Evolutionary conservation across 176 grass and related monocot genomes (phyloP), one percentile per base, ranked within the genome.

Genomic region (Aegilops tauschii): DNA sequence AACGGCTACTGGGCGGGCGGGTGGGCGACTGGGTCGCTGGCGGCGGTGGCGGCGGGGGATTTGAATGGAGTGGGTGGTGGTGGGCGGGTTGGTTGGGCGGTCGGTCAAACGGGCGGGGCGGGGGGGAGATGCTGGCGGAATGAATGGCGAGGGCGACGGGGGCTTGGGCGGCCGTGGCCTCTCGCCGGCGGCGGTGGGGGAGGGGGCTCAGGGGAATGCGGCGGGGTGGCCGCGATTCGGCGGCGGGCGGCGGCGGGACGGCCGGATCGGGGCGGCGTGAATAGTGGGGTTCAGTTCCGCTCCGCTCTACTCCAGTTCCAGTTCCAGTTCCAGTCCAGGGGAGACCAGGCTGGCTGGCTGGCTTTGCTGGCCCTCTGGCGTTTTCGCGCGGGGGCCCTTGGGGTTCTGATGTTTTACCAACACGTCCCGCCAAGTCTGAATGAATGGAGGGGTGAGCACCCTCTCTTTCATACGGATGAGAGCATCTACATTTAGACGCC

Each of bases 1-100:
- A 9, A 47, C 17, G 10, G 49, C 27, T 50, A 77, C 12, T 66
- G 42, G 25, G 27, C 9, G 17, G 13, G 20, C 12, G 17, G 79
- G 21, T 14, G 25, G 36, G 39, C 8, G 8, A 8, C 7, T 39
- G 37, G 37, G 39, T 44, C 50, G 28, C 12, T 0, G n/a, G 45
- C 65, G 71, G 35, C 17, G 83, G 40, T 44, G 80, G 61, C 27
- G 86, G 69, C 29, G 74, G 80, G 81, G 86, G 92, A 80, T 91
- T 94, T 87, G 86, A 76, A 64, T 85, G 30, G 82, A 37, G 82
- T 32, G 67, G 82, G 44, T 34, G 25, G 25, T 12, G 28, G 14
- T 5, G 35, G 36, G 28, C 2, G 10, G 20, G 35, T 30, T 23
- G n/a, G 62, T 8, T 29, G 9, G 10, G 21, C 8, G 36, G 70